A percentile compares a stretch with the other conserved stretches of the same genome.
Conservation (phyloP, 257 asterid species). For the Ilex asprella region DNA sequence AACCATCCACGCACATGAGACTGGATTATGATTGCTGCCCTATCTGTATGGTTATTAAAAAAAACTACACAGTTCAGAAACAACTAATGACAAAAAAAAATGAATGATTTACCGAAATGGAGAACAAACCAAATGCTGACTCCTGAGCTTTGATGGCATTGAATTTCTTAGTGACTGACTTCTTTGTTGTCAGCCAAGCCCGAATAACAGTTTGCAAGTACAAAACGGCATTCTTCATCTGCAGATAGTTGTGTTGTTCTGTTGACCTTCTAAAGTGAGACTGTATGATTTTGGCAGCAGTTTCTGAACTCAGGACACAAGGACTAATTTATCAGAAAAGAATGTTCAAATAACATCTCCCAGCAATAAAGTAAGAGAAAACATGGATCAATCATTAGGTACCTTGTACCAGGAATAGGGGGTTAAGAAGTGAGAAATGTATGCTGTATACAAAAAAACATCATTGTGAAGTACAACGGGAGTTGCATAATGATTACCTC, state of each 20-base stretch:
- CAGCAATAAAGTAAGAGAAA: neutral
- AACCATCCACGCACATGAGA: conserved; percentile 70
- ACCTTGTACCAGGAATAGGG: too few relatives aligned
- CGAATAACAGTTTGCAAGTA: conserved; percentile 52
- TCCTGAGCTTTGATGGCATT: conserved; percentile 24
- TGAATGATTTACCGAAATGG: neutral
- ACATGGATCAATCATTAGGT: too few relatives aligned
- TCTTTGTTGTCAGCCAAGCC: conserved; percentile 58
- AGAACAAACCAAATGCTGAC: conserved; percentile 28
- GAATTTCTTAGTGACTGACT: conserved; percentile 19
- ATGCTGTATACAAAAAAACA: too few relatives aligned
- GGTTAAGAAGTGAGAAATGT: neutral
- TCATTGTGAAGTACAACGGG: neutral
- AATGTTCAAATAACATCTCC: conserved; percentile 2
- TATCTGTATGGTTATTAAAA: conserved; percentile 36
- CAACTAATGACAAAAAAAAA: conserved; percentile 8
- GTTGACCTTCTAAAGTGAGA: conserved; percentile 53
- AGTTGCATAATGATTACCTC: conserved; percentile 41
- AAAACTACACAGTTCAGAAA: conserved; percentile 16
- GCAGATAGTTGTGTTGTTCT: conserved; percentile 41
- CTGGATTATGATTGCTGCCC: conserved; percentile 55
- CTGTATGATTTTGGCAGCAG: conserved; percentile 86
- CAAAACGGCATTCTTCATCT: conserved; percentile 41
- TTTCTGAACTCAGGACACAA: conserved; percentile 42
- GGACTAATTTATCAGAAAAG: conserved; percentile 12